A percentile compares a stretch with the other conserved stretches of the same genome.
These are phyloP conservation scores for Plasmodium coatneyi DNA, from an alignment of 169 alveolate genomes.

Conservation along the genomic window DNA sequence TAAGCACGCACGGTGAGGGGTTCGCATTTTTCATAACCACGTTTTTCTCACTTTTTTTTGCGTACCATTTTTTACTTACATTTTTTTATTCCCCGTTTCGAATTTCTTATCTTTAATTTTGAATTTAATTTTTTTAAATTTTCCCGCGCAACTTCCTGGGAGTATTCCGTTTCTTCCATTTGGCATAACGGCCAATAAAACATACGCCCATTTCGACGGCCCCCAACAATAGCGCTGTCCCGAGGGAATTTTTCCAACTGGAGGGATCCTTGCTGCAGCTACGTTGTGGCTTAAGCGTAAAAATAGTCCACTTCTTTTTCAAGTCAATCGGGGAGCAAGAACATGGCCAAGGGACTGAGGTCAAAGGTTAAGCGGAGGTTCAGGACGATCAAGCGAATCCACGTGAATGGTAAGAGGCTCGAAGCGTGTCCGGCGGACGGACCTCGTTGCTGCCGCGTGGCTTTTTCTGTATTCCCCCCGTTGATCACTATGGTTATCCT, in stretches of 20 bases:
- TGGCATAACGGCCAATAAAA: background rate
- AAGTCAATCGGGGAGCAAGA: background rate
- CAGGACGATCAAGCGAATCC: constrained; percentile 84
- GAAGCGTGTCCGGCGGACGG: background rate
- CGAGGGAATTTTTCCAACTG: background rate
- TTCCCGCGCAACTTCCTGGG: background rate
- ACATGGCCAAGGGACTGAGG: constrained; percentile 86
- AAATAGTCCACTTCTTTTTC: background rate
- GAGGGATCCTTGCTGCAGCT: background rate
- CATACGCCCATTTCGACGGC: background rate
- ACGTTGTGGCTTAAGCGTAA: background rate
- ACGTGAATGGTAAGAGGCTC: constrained; percentile 78
- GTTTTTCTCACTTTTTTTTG: background rate
- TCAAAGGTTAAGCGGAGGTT: constrained; percentile 85
- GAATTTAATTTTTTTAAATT: background rate
- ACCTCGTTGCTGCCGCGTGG: background rate
- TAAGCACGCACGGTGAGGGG: background rate
- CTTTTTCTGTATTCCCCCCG: background rate
- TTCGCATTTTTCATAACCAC: background rate
- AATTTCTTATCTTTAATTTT: background rate
- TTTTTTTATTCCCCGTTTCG: background rate
- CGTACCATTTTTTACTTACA: background rate
- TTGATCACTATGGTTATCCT: background rate
- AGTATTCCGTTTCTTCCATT: background rate
- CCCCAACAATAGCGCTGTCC: background rate